phyloP scores from a whole-genome alignment of 2,329 filamentous ascomycete genomes.

The Acrocalymma vagum region DNA sequence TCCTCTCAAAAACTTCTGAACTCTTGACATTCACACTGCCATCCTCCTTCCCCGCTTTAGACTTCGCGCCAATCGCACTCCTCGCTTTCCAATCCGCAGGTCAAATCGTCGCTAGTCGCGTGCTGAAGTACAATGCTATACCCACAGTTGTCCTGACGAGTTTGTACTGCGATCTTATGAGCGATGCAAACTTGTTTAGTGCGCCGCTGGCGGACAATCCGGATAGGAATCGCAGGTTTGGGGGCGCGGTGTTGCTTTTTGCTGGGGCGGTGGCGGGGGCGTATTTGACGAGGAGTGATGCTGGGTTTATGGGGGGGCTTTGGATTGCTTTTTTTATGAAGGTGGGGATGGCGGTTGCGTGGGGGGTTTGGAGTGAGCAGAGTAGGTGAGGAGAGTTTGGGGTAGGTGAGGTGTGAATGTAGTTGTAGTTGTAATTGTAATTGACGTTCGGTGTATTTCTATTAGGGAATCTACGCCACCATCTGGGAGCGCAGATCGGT shows the following conservation, averaged over 20 bases:
- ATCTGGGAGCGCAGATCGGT: too few relatives aligned
- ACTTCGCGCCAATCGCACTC: constrained; percentile 50
- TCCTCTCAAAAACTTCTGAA: constrained; percentile 51
- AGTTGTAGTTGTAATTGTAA: too few relatives aligned
- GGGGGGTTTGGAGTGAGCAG: constrained; percentile 11
- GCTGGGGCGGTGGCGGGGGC: constrained; percentile 58
- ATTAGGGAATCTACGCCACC: too few relatives aligned
- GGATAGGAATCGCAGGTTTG: constrained; percentile 60
- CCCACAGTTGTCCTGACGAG: constrained; percentile 66
- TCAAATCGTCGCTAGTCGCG: constrained; percentile 61
- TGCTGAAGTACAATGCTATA: constrained; percentile 62
- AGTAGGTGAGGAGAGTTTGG: too few relatives aligned
- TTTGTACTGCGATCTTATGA: constrained; percentile 62
- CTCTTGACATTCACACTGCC: constrained; percentile 40
- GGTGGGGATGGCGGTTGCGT: constrained; percentile 7
- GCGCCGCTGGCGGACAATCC: constrained; percentile 52
- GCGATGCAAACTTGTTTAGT: constrained; percentile 58
- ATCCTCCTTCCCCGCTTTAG: constrained; percentile 40
- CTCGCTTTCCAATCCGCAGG: constrained; percentile 64
- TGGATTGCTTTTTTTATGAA: constrained; percentile 20
- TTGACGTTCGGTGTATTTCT: too few relatives aligned
- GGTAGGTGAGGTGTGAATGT: too few relatives aligned
- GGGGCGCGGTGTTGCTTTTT: constrained; percentile 57
- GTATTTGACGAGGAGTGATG: constrained; percentile 55
- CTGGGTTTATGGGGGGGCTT: constrained; percentile 17